Conservation (phyloP, 345 rosid genomes). For the Erodium maritimum region DNA sequence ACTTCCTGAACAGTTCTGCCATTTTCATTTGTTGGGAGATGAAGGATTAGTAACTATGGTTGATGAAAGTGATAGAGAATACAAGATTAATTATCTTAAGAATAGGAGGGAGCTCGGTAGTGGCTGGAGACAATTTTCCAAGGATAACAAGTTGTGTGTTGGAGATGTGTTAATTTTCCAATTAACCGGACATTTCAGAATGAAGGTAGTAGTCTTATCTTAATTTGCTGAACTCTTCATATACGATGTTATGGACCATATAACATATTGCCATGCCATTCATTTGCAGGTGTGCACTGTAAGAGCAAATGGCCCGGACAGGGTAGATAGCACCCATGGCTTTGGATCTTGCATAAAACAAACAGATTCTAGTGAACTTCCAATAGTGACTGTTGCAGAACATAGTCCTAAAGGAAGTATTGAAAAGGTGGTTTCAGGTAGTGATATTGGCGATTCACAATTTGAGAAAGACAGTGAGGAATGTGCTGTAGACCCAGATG, state of each 20-base stretch:
- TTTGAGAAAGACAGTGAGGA: not conserved
- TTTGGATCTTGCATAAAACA: not conserved
- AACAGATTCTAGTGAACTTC: not conserved
- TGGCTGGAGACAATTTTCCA: slow-evolving; percentile 1
- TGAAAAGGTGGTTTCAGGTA: not conserved
- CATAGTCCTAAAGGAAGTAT: not conserved
- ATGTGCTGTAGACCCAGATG: not conserved
- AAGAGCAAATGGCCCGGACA: not conserved
- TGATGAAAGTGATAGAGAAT: not conserved
- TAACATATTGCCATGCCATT: not conserved
- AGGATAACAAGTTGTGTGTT: not conserved
- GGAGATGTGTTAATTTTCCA: slow-evolving; percentile 2
- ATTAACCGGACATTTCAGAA: not conserved
- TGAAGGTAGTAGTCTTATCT: not conserved
- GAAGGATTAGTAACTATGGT: not conserved
- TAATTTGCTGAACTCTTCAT: not conserved
- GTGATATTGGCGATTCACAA: not conserved
- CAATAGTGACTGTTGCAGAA: not conserved
- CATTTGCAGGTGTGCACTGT: not conserved
- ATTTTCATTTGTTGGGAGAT: not conserved
- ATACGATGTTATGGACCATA: not conserved
- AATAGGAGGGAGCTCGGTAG: not conserved
- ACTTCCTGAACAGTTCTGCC: not conserved
- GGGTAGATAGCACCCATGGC: not conserved
- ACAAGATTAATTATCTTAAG: not conserved